These are phyloP conservation scores for Moesziomyces globuligerus DNA, from an alignment of 1,284 basidiomycete genomes.

Conservation along the genomic window DNA sequence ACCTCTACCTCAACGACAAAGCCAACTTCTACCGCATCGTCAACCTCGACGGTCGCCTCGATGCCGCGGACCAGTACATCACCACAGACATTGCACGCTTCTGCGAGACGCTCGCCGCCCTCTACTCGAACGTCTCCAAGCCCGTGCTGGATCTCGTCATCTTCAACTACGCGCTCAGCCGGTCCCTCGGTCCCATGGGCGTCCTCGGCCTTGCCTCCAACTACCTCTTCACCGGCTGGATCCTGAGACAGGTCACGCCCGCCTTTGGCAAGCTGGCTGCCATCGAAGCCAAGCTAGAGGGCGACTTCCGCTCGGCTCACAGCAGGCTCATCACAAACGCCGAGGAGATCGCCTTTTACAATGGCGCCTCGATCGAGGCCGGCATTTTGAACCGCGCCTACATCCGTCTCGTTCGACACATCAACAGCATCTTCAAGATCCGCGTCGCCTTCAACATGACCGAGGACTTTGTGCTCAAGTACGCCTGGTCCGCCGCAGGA, in stretches of 20 bases:
- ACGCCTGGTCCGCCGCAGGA: conserved; percentile 66
- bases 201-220: conserved; percentile 82
- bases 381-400: conserved; percentile 85
- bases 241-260: conserved; percentile 85
- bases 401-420: conserved; percentile 82
- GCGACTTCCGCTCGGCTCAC: conserved; percentile 90
- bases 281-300: conserved; percentile 82
- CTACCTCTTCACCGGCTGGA: conserved; percentile 84
- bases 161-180: conserved; percentile 90
- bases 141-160: conserved; percentile 90
- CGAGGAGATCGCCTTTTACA: conserved; percentile 96
- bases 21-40: conserved; percentile 72
- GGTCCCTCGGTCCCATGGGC: conserved; percentile 80
- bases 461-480: conserved; percentile 67
- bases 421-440: conserved; percentile 91
- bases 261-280: conserved; percentile 92
- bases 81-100: conserved; percentile 92
- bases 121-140: conserved; percentile 78
- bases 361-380: conserved; percentile 84
- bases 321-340: conserved; percentile 87
- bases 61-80: conserved; percentile 74
- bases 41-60: conserved; percentile 61
- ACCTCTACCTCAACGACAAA: conserved; percentile 76
- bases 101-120: conserved; percentile 84
- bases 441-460: conserved; percentile 65